Conservation (phyloP, 768 basidiomycete genomes). For the Agaricus subrufescens region DNA sequence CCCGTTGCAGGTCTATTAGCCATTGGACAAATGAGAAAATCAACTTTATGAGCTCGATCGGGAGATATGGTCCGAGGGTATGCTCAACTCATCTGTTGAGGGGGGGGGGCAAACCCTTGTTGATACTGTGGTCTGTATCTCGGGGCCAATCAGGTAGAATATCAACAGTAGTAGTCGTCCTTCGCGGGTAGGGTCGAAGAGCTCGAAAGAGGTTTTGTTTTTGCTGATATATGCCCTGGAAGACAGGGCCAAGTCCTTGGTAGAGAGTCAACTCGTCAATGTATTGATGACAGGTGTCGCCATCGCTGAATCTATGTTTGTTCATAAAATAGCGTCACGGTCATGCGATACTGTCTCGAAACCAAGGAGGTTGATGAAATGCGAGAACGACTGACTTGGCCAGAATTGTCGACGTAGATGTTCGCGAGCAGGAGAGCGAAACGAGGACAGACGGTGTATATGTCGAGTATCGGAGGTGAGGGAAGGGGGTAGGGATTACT, state of each 20-base stretch:
- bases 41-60: constrained; percentile 38
- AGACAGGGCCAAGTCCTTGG: constrained; percentile 35
- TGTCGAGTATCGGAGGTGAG: constrained; percentile 23
- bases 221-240: constrained; percentile 57
- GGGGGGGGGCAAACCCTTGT: constrained; percentile 38
- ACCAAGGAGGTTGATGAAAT: constrained; percentile 48
- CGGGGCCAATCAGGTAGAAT: constrained; percentile 48
- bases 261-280: constrained; percentile 35
- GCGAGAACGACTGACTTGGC: constrained; percentile 33
- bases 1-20: constrained; percentile 33
- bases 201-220: constrained; percentile 30
- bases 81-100: constrained; percentile 41
- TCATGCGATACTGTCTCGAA: constrained; percentile 43
- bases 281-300: constrained; percentile 44
- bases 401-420: constrained; percentile 28
- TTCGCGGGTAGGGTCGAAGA: constrained; percentile 33
- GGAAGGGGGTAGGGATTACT: constrained; percentile 19
- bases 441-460: constrained; percentile 34
- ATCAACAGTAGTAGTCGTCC: constrained; percentile 40
- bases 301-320: constrained; percentile 43
- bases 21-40: constrained; percentile 35
- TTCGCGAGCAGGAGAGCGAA: constrained; percentile 43
- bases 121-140: constrained; percentile 33
- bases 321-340: constrained; percentile 43
- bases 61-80: constrained; percentile 30